phyloP scores from a whole-genome alignment of 331 rosid species.

The Stylosanthes scabra region DNA sequence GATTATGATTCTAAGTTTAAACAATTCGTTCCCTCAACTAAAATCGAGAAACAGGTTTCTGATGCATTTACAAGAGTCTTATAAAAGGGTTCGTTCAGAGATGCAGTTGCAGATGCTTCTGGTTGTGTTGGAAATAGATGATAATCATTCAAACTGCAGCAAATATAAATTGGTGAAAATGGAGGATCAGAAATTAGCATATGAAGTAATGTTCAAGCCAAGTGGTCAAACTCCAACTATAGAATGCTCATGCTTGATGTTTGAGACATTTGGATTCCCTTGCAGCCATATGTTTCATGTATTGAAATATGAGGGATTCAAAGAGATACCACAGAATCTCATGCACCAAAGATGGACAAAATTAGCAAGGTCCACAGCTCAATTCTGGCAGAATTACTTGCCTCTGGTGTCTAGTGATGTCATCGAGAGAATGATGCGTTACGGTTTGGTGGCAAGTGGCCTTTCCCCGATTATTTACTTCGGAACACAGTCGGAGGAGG shows the following conservation, averaged over 20 bases:
- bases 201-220: conserved; percentile 27
- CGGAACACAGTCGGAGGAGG: background rate
- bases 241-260: conserved; percentile 34
- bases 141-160: conserved; percentile 8
- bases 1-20: background rate
- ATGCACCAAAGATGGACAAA: conserved; percentile 27
- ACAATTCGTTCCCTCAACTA: background rate
- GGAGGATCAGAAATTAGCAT: background rate
- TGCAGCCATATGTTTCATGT: conserved; percentile 22
- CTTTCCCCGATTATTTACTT: background rate
- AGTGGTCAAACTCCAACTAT: conserved; percentile 33
- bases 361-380: conserved; percentile 19
- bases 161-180: conserved; percentile 18
- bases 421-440: background rate
- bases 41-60: conserved; percentile 28
- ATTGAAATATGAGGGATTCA: conserved; percentile 26
- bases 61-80: conserved; percentile 26
- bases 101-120: conserved; percentile 12
- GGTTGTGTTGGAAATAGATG: conserved; percentile 15
- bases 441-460: background rate
- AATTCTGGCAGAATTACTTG: background rate
- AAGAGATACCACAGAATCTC: conserved; percentile 21
- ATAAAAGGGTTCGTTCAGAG: conserved; percentile 21
- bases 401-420: conserved; percentile 4
- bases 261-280: conserved; percentile 29